Evolutionary conservation across 2,329 filamentous ascomycete species (phyloP).

Genomic region (Microcyclospora pomicola): DNA sequence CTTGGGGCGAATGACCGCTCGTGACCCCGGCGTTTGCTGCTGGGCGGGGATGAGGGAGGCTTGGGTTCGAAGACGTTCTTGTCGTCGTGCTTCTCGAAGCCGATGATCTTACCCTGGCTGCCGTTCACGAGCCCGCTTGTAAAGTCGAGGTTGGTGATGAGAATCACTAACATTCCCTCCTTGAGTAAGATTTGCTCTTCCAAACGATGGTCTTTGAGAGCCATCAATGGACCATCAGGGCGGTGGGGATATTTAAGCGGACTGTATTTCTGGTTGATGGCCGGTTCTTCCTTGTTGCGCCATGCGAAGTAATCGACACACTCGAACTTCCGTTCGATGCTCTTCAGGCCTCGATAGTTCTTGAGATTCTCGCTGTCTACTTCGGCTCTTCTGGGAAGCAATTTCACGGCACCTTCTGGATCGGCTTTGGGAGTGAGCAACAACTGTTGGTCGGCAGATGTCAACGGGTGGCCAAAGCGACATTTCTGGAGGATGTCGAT

Average conservation of each 20-base stretch:
- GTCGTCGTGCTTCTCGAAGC: constrained; percentile 15
- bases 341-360: constrained; percentile 19
- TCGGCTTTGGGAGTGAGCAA: constrained; percentile 34
- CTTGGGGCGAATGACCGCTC: neutral
- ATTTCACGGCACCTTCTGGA: constrained; percentile 30
- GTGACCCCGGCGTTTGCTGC: neutral
- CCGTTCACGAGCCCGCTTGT: constrained; percentile 33
- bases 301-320: constrained; percentile 18
- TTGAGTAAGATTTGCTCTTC: constrained; percentile 36
- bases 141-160: constrained; percentile 38
- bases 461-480: constrained; percentile 33
- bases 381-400: constrained; percentile 28
- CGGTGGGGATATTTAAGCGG: constrained; percentile 2
- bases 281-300: constrained; percentile 8
- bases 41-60: neutral
- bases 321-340: constrained; percentile 1
- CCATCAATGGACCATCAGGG: constrained; percentile 7
- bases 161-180: constrained; percentile 37
- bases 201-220: constrained; percentile 29
- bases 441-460: constrained; percentile 23
- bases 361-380: constrained; percentile 10
- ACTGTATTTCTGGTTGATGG: constrained; percentile 3
- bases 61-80: constrained; percentile 4
- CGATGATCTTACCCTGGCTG: constrained; percentile 33
- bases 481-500: constrained; percentile 42